phyloP scores from a whole-genome alignment of 73 alveolate genomes.

The Durusdinium trenchii region DNA sequence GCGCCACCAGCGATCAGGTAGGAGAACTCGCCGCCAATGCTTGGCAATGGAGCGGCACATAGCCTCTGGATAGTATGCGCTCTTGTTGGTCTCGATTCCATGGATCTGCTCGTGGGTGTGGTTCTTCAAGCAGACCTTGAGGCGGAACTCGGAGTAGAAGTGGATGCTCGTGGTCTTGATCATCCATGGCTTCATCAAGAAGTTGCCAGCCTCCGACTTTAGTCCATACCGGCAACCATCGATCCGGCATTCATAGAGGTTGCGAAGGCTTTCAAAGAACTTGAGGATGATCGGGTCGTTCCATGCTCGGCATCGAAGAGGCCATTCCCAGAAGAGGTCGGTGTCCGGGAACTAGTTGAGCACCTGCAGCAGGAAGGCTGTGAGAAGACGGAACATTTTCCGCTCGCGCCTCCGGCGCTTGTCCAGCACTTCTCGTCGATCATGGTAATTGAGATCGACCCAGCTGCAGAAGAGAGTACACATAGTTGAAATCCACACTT shows the following conservation, averaged over 20 bases:
- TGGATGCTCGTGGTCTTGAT: background rate
- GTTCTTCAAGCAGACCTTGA: background rate
- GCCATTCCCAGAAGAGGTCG: constrained; percentile 30
- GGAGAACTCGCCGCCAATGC: background rate
- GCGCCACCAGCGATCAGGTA: background rate
- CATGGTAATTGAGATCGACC: background rate
- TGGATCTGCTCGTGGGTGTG: background rate
- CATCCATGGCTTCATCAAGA: background rate
- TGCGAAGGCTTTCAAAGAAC: background rate
- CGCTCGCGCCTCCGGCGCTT: background rate
- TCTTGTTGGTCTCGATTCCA: background rate
- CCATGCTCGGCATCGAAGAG: constrained; percentile 1
- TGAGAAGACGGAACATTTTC: background rate
- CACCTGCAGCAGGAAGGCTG: background rate
- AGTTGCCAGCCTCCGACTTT: background rate
- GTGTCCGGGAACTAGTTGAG: background rate
- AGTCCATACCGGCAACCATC: constrained; percentile 1
- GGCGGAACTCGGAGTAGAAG: background rate
- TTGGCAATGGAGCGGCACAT: background rate
- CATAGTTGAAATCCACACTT: background rate
- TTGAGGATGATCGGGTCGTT: background rate
- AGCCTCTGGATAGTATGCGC: background rate
- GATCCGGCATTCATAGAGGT: background rate
- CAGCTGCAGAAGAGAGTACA: constrained; percentile 17
- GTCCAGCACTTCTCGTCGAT: background rate